Base-by-base conservation (phyloP, 1,284 basidiomycete genomes). In the Sanghuangporus sanghuang region DNA sequence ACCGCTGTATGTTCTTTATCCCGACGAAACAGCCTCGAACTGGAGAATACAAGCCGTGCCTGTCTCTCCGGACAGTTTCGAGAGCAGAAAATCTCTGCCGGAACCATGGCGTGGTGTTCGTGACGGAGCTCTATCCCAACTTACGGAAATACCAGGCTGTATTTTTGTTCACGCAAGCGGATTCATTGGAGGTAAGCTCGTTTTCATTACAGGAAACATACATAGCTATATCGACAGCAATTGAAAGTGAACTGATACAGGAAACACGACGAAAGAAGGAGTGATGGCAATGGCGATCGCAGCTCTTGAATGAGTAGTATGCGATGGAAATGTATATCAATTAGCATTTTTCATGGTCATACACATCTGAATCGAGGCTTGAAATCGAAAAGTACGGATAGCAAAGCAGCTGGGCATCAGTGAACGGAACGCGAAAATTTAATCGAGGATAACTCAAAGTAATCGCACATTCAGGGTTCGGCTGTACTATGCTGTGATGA, bases 41-140 rank as follows among this genome's bases (percentile, higher is more conserved):
- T 99, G 96, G 96, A 87, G 97, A 55, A 79, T 99, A 55, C 96
- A 98, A 74, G 95, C 95, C 14, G 93, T 99, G 14, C 92, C 96
- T 14, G 78, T 89, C 58, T 81, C 86, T 1, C 79, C 90, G 2
- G 91, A 93, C 70, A 92, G 89, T 71, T 99, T 99, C 71, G 85
- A 89, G 72, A 95, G 90, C 74, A 85, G 97, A 53, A 97, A 96
- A 74, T 87, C 94, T 1, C 79, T 99, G 44, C 96, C 97, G 1
- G 95, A 98, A 75, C 79, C 81, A 64, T 99, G 97, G 96, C 83
- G 96, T 66, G 96, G 97, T 8, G 76, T 96, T 46, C 82, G 97
- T 52, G 97, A 99, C 73, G 88, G 91, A 8, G 82, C 84, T 57
- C 78, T 99, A 52, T 89, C 86, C 55, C 78, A 87, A 68, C 76